A percentile compares a stretch with the other conserved stretches of the same genome.
Evolutionary conservation across 108 stramenopile species (phyloP).

Genomic region (Discostella pseudostelligera): DNA sequence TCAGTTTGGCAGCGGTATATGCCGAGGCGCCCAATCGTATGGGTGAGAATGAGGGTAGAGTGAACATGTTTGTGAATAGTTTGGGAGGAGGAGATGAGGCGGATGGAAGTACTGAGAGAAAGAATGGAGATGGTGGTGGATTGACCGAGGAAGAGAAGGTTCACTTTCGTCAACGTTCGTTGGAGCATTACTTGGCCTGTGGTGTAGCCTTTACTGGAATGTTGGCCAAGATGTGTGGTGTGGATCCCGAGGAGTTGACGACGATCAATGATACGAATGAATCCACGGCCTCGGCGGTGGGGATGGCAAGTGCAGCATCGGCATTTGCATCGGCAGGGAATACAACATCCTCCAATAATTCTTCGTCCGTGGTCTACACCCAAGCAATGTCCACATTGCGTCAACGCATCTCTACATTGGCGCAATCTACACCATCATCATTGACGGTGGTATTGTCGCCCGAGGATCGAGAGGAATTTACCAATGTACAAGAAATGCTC

Average conservation of each 20-base stretch:
- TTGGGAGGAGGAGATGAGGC: slow-evolving; percentile 9
- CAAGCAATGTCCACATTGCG: slow-evolving; percentile 21
- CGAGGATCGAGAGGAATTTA: slow-evolving; percentile 21
- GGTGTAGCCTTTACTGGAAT: slow-evolving; percentile 60
- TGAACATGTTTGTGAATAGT: slow-evolving; percentile 15
- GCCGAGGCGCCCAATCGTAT: slow-evolving; percentile 38
- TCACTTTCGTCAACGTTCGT: slow-evolving; percentile 46
- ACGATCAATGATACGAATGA: not conserved
- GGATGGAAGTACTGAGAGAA: not conserved
- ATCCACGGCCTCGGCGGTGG: slow-evolving; percentile 1
- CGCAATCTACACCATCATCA: slow-evolving; percentile 3
- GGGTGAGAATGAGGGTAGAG: slow-evolving; percentile 27
- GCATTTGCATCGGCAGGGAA: not conserved
- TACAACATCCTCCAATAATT: slow-evolving; percentile 7
- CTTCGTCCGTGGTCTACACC: slow-evolving; percentile 9
- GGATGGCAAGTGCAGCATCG: not conserved
- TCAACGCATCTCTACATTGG: slow-evolving; percentile 17
- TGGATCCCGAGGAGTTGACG: slow-evolving; percentile 51
- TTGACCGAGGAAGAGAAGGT: slow-evolving; percentile 36
- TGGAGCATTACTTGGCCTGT: slow-evolving; percentile 62
- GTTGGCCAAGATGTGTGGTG: slow-evolving; percentile 59
- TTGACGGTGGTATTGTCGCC: not conserved
- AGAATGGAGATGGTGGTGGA: not conserved
- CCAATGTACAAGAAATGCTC: slow-evolving; percentile 51
- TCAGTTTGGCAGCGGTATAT: slow-evolving; percentile 62